A percentile compares a stretch with the other conserved stretches of the same genome.
Evolutionary conservation across 2,329 filamentous ascomycete genomes (phyloP).

Genomic region (Pleoardoris graminearum): DNA sequence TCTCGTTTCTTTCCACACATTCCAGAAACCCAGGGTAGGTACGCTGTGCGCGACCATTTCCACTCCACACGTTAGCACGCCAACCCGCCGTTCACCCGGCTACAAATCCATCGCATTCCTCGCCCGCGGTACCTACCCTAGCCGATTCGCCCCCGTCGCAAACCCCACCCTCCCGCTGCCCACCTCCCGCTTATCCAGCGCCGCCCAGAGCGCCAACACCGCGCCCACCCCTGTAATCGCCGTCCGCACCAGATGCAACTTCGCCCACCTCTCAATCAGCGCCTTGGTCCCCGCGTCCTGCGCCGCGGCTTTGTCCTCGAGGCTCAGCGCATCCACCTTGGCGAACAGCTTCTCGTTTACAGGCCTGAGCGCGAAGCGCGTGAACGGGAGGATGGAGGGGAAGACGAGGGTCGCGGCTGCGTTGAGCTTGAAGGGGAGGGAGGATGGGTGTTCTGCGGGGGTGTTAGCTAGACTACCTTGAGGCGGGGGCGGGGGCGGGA

Average conservation of each 20-base stretch:
- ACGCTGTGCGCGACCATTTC: no score
- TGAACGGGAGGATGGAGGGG: slow-evolving; percentile 58
- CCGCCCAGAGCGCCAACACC: slow-evolving; percentile 30
- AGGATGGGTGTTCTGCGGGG: slow-evolving; percentile 28
- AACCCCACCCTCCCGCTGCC: no score
- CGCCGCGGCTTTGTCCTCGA: slow-evolving; percentile 47
- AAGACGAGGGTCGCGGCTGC: slow-evolving; percentile 52
- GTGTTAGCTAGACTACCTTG: slow-evolving; percentile 11
- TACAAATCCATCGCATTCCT: no score
- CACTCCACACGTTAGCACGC: no score
- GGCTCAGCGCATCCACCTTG: slow-evolving; percentile 49
- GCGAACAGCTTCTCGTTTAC: slow-evolving; percentile 55
- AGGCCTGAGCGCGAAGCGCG: slow-evolving; percentile 50
- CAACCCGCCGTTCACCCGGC: no score
- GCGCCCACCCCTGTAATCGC: slow-evolving; percentile 37
- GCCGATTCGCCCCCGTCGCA: no score
- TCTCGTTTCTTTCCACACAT: no score
- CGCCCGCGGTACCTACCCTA: no score
- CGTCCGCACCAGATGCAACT: slow-evolving; percentile 55
- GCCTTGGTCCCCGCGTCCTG: slow-evolving; percentile 54
- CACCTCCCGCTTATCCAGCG: slow-evolving; percentile 21
- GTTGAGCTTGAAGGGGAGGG: slow-evolving; percentile 50
- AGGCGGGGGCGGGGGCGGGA: neutral
- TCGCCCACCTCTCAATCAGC: slow-evolving; percentile 60
- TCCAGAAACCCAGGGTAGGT: no score